Evolutionary conservation across 352 stramenopile genomes (phyloP), one percentile per base, ranked within the genome.

Genomic region (Phytophthora hibernalis): DNA sequence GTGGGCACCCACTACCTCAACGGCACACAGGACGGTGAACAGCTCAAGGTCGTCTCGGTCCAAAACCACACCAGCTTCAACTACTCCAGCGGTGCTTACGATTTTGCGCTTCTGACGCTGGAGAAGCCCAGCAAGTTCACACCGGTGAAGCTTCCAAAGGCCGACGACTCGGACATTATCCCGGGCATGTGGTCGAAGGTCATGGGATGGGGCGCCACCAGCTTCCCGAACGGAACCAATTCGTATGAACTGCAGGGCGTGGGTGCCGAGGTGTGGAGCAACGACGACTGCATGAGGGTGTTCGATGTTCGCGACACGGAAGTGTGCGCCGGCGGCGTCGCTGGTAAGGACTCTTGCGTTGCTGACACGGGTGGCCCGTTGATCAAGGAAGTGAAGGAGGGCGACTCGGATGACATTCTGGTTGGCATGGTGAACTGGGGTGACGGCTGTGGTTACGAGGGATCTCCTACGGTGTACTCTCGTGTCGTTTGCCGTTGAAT

Each of bases 351-450:
- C 38, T 22, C 47, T 1, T 87, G 82, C 65, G 61, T 80, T 53
- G 70, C 63, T 30, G 77, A 86, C 61, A 83, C 67, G 28, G 82
- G 82, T 20, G 76, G 75, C 16, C 79, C 82, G n/a, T 54, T 88
- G 7, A 77, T 76, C 20, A 53, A 72, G 38, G 64, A 79, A 33
- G 37, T 61, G 30, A 56, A 54, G 10, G 33, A 48, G 28, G 65
- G 57, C 3, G 61, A 70, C 18, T 31, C 8, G n/a, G 50, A 60
- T 21, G 77, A 83, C n/a, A 31, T 72, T n/a, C 51, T 85, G 2
- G 48, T 90, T 10, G 82, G 82, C 11, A 50, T 90, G 28, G 70
- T 83, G 18, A 85, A 66, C 65, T 88, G 79, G 77, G 77, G 77
- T 11, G 57, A 72, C 30, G 76, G 76, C 26, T 89, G 82, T 26